Evolutionary conservation across 805 yeast genomes (phyloP).

Genomic region (Candida loeiensis): DNA sequence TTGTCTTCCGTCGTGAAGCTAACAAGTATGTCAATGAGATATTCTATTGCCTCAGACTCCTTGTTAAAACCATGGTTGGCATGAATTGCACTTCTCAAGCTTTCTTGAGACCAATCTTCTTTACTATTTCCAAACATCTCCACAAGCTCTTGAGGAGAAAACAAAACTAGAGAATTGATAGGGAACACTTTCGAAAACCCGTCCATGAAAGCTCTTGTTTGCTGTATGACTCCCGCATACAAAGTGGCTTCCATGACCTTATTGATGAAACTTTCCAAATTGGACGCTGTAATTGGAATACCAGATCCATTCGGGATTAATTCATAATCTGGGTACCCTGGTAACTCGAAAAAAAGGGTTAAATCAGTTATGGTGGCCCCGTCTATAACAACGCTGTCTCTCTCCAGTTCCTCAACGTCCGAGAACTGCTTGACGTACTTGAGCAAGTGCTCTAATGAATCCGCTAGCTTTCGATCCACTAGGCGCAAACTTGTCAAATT

Average conservation of each 20-base stretch:
- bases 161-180: slow-evolving; percentile 61
- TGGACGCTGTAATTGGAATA: slow-evolving; percentile 45
- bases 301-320: slow-evolving; percentile 56
- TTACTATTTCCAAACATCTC: slow-evolving; percentile 70
- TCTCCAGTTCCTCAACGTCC: slow-evolving; percentile 12
- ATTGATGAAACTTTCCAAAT: slow-evolving; percentile 56
- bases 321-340: slow-evolving; percentile 67
- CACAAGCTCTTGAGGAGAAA: slow-evolving; percentile 71
- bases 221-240: slow-evolving; percentile 60
- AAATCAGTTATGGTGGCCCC: slow-evolving; percentile 50
- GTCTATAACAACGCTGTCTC: slow-evolving; percentile 22
- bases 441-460: slow-evolving; percentile 51
- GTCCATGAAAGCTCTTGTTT: slow-evolving; percentile 62
- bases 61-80: slow-evolving; percentile 89
- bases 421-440: slow-evolving; percentile 35
- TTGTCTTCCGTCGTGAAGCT: slow-evolving; percentile 53
- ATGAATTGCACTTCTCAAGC: slow-evolving; percentile 56
- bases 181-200: slow-evolving; percentile 89
- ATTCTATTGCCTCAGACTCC: slow-evolving; percentile 61
- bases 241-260: slow-evolving; percentile 56
- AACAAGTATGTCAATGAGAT: slow-evolving; percentile 59
- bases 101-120: slow-evolving; percentile 81
- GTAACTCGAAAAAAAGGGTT: slow-evolving; percentile 64
- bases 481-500: slow-evolving; percentile 37
- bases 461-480: slow-evolving; percentile 59